Conservation (phyloP, 2,329 filamentous ascomycete genomes). For the Coniochaeta sp. region DNA sequence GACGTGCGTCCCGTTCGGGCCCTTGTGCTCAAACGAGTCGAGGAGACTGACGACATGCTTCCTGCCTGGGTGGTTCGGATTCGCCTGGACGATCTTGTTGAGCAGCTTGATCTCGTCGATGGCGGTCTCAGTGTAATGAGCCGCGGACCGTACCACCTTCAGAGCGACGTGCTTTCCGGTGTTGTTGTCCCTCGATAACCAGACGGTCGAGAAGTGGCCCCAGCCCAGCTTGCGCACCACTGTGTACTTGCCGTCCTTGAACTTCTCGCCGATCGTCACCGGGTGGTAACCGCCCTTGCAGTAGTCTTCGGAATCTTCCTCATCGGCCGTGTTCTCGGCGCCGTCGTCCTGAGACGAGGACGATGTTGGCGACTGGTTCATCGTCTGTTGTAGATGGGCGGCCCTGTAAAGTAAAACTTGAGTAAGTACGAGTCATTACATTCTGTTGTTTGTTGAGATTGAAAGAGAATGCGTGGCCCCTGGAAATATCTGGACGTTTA, state of each 20-base stretch:
- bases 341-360: conserved; percentile 74
- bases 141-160: conserved; percentile 94
- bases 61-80: conserved; percentile 87
- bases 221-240: conserved; percentile 94
- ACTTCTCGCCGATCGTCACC: conserved; percentile 87
- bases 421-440: conserved; percentile 19
- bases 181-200: conserved; percentile 73
- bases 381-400: conserved; percentile 47
- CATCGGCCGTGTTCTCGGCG: conserved; percentile 88
- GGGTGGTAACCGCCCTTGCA: conserved; percentile 99
- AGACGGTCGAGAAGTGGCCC: conserved; percentile 99
- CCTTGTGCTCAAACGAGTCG: conserved; percentile 96
- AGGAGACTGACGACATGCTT: conserved; percentile 93
- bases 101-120: conserved; percentile 98
- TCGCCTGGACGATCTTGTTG: conserved; percentile 93
- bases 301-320: conserved; percentile 98
- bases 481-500: background rate
- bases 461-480: background rate
- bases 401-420: conserved; percentile 33
- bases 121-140: conserved; percentile 97
- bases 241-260: conserved; percentile 96
- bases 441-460: conserved; percentile 2
- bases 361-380: conserved; percentile 69
- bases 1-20: conserved; percentile 90
- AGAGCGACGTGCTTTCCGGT: conserved; percentile 92